Evolutionary conservation across 192 early-diverging fungal species (phyloP).

Genomic region (Coemansia umbellata): DNA sequence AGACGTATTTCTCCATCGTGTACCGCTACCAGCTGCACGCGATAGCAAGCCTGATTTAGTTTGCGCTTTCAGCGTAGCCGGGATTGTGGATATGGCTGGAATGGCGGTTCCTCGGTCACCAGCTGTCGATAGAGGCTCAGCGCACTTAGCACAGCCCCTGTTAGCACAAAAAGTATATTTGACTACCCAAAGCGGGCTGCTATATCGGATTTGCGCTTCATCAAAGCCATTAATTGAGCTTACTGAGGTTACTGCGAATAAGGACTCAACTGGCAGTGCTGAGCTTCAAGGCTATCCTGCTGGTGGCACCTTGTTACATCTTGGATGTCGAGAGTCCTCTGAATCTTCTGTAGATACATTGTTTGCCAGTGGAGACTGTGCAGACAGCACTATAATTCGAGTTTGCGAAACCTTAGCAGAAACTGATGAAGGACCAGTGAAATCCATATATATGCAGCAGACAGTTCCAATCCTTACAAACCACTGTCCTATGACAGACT

Average conservation of each 20-base stretch:
- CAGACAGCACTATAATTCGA: conserved; percentile 17
- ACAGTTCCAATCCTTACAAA: conserved; percentile 9
- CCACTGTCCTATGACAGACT: conserved; percentile 28
- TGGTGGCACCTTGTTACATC: conserved; percentile 15
- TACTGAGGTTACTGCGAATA: background rate
- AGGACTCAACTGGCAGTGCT: background rate
- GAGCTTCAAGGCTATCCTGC: background rate
- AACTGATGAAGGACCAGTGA: background rate
- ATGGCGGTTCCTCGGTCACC: background rate
- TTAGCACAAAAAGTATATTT: conserved; percentile 26
- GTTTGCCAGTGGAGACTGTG: conserved; percentile 28
- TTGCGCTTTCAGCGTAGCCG: conserved; percentile 18
- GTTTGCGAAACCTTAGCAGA: background rate
- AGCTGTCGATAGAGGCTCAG: background rate
- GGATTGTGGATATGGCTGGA: background rate
- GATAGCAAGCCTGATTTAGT: conserved; percentile 10
- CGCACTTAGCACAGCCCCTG: background rate
- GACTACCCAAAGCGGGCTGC: conserved; percentile 19
- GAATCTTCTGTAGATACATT: conserved; percentile 9
- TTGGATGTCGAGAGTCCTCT: background rate
- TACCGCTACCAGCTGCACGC: conserved; percentile 3
- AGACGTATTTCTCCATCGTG: conserved; percentile 28
- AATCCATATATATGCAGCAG: background rate
- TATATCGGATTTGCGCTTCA: conserved; percentile 8
- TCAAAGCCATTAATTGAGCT: conserved; percentile 10